Evolutionary conservation across 1,284 basidiomycete genomes (phyloP), one percentile per base, ranked within the genome.

Genomic region (Cutaneotrichosporon curvatum): DNA sequence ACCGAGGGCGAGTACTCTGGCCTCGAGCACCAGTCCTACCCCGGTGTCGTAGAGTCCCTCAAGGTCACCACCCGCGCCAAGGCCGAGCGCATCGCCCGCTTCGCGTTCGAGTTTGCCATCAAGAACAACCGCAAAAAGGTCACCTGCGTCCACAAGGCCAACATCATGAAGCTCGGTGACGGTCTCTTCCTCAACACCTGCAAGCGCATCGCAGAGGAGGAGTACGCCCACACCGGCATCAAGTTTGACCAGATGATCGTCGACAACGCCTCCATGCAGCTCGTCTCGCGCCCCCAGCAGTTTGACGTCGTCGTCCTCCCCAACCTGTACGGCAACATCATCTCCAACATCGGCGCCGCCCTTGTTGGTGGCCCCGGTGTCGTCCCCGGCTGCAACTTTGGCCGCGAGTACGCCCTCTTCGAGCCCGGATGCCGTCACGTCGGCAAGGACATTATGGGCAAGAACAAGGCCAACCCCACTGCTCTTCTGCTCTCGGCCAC

Each of bases 101-200:
- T 98, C 69, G 95, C 95, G 4, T 98, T 99, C 65, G 94, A 99
- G 75, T 98, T 97, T 74, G 95, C 95, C 40, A 77, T 97, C 66
- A 97, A 97, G 81, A 99, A 98, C 78, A 83, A 87, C 74, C 84
- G 94, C 74, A 96, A 94, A 88, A 96, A 94, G 85, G 95, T 99
- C 61, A 98, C 95, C 47, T 97, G 92, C 70, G 92, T 99, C 41
- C 95, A 99, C 84, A 99, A 99, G 77, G 95, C 95, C 67, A 98
- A 98, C 79, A 98, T 99, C 78, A 98, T 98, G 95, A 98, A 98
- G 76, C 83, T 98, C 62, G 94, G 92, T 72, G 95, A 98, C 69
- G 95, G 95, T 75, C 83, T 99, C 40, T 99, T 98, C 83, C 81
- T 99, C 63, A 95, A 94, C 76, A 97, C 94, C 23, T 99, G 96